Percentiles rank a stretch among this genome's conserved stretches.
phyloP scores from a whole-genome alignment of 495 filamentous ascomycete species.

The Penicillium lividum region DNA sequence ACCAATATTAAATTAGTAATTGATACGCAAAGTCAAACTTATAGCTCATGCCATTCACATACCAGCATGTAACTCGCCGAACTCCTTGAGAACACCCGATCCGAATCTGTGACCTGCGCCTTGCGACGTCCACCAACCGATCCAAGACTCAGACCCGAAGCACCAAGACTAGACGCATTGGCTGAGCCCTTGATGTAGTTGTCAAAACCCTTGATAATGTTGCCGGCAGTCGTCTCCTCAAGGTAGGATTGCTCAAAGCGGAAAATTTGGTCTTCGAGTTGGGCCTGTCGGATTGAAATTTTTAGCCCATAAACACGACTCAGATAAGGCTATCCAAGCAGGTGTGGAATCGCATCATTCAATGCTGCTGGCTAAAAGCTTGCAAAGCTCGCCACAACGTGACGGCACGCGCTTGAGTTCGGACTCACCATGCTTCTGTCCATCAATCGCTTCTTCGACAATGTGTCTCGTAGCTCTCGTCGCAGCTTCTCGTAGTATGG shows the following conservation, averaged over 20 bases:
- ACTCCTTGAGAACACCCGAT: conserved; percentile 54
- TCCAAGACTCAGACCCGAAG: conserved; percentile 48
- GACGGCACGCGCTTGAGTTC: neutral
- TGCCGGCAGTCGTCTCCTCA: conserved; percentile 84
- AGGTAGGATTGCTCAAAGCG: conserved; percentile 85
- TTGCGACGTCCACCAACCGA: conserved; percentile 44
- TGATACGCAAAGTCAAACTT: neutral
- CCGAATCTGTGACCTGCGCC: conserved; percentile 47
- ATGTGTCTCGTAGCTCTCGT: conserved; percentile 65
- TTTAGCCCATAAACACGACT: neutral
- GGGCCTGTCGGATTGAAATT: conserved; percentile 38
- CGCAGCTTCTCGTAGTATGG: conserved; percentile 76
- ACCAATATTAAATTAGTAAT: neutral
- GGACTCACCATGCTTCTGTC: conserved; percentile 62
- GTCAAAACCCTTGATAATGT: conserved; percentile 97
- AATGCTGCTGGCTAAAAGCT: neutral
- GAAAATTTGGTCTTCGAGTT: conserved; percentile 81
- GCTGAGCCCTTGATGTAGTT: conserved; percentile 89
- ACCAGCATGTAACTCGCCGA: conserved; percentile 55
- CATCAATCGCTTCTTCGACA: conserved; percentile 65
- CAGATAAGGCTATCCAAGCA: no score
- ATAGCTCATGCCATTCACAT: conserved; percentile 11
- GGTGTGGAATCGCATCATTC: neutral
- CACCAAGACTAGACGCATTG: conserved; percentile 33
- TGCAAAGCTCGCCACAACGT: neutral